Evolutionary conservation across 176 grass and related monocot genomes (phyloP).

Genomic region (Puya raimondii): DNA sequence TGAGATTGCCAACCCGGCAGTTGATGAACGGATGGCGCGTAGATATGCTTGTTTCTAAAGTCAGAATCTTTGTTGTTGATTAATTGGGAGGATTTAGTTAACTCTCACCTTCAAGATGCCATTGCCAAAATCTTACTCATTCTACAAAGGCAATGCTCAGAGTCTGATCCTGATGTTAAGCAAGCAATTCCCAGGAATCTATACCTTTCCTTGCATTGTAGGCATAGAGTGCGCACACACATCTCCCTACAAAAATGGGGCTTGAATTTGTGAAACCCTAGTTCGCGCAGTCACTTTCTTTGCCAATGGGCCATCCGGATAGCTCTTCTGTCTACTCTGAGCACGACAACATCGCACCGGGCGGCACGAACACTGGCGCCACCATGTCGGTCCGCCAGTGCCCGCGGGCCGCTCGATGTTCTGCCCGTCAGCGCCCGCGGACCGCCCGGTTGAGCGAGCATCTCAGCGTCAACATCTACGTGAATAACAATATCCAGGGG

Average conservation of each 20-base stretch:
- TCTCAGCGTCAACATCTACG: slow-evolving; percentile 46
- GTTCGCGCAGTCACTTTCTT: not conserved
- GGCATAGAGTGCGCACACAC: not conserved
- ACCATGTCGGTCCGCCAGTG: slow-evolving; percentile 12
- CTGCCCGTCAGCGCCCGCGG: not conserved
- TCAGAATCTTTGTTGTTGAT: no score
- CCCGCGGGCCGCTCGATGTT: not conserved
- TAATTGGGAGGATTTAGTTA: no score
- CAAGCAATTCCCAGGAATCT: slow-evolving; percentile 1
- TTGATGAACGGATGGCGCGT: no score
- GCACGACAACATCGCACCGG: slow-evolving; percentile 14
- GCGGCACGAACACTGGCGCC: slow-evolving; percentile 26
- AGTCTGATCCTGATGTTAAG: not conserved
- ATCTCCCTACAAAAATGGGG: not conserved
- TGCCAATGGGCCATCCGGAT: slow-evolving; percentile 15
- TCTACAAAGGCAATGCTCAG: not conserved
- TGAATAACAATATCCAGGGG: slow-evolving; percentile 73
- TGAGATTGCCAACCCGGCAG: no score
- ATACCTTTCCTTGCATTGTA: not conserved
- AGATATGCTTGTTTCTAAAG: no score
- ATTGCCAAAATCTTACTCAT: not conserved
- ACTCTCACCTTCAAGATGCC: not conserved
- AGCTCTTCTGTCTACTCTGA: slow-evolving; percentile 26
- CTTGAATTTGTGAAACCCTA: not conserved
- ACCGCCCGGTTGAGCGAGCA: slow-evolving; percentile 11